These are phyloP conservation scores for Aspergillus hancockii DNA, from an alignment of 495 filamentous ascomycete genomes.

Conservation along the genomic window DNA sequence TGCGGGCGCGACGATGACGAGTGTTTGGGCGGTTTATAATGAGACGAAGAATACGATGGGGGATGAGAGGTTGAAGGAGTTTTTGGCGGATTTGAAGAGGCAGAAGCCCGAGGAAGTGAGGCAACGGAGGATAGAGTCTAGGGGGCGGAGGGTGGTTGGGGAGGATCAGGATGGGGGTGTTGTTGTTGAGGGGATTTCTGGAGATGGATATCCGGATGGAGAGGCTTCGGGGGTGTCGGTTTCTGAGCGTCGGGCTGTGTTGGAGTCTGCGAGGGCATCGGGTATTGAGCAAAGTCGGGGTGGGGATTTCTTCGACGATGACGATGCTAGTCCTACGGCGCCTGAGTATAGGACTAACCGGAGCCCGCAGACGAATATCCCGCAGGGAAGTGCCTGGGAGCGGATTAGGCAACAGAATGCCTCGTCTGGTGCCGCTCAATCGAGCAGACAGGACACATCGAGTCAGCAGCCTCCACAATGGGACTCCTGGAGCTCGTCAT, in stretches of 20 bases:
- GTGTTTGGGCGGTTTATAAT: constrained; percentile 10
- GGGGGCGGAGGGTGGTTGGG: constrained; percentile 14
- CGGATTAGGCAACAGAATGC: constrained; percentile 38
- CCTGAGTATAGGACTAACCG: constrained; percentile 32
- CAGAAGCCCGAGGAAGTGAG: constrained; percentile 27
- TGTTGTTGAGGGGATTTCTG: constrained; percentile 7
- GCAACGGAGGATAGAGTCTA: constrained; percentile 23
- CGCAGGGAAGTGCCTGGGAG: constrained; percentile 41
- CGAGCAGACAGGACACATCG: constrained; percentile 6
- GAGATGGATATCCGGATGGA: background rate
- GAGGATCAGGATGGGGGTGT: constrained; percentile 12
- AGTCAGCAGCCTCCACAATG: constrained; percentile 4
- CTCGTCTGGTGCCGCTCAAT: background rate
- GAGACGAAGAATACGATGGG: constrained; percentile 17
- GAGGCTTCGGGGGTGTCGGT: background rate
- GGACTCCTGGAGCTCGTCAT: constrained; percentile 8
- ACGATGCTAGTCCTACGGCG: constrained; percentile 43
- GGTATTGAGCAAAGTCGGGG: constrained; percentile 7
- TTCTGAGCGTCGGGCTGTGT: background rate
- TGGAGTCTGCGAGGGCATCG: background rate
- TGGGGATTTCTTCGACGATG: constrained; percentile 36
- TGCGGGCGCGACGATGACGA: constrained; percentile 9
- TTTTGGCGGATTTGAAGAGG: constrained; percentile 18
- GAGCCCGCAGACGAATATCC: constrained; percentile 18
- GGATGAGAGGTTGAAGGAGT: constrained; percentile 34